Conservation (phyloP, 176 grass and related monocot genomes). For the Otatea glauca region DNA sequence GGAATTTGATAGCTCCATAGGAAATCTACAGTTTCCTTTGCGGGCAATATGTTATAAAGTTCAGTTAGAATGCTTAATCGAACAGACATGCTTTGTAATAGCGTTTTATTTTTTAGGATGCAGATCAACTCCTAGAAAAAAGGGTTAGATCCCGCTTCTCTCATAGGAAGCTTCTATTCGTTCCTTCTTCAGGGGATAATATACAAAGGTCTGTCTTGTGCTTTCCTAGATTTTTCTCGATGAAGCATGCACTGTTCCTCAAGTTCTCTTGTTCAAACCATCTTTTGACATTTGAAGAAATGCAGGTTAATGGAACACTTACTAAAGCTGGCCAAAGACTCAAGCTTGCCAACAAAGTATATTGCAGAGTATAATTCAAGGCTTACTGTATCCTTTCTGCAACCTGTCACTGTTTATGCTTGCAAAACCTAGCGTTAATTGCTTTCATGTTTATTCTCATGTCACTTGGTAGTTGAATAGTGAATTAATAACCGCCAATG, state of each 20-base stretch:
- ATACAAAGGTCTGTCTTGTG: conserved; percentile 53
- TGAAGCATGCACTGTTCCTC: conserved; percentile 19
- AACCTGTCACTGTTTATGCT: not conserved
- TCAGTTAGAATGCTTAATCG: not conserved
- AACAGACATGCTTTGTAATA: not conserved
- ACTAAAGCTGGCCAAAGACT: conserved; percentile 59
- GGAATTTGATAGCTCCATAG: not conserved
- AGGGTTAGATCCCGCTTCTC: conserved; percentile 93
- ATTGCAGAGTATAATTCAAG: conserved; percentile 67
- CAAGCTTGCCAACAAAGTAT: conserved; percentile 62
- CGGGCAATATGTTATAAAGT: not conserved
- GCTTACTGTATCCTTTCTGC: conserved; percentile 71
- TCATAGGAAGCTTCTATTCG: conserved; percentile 83
- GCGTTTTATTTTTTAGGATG: conserved; percentile 61
- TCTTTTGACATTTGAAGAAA: conserved; percentile 33
- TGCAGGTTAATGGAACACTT: conserved; percentile 82
- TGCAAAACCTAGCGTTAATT: conserved; percentile 26
- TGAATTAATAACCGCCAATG: conserved; percentile 2
- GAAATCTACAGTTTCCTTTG: conserved; percentile 21
- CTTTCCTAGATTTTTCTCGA: conserved; percentile 13
- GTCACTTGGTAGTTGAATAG: conserved; percentile 33
- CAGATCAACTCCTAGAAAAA: conserved; percentile 94
- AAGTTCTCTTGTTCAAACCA: conserved; percentile 27
- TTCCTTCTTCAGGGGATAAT: conserved; percentile 72
- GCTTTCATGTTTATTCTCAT: conserved; percentile 2